These are phyloP conservation scores for Sporothrix pseudoabietina DNA, from an alignment of 2,329 filamentous ascomycete species.

Conservation along the genomic window DNA sequence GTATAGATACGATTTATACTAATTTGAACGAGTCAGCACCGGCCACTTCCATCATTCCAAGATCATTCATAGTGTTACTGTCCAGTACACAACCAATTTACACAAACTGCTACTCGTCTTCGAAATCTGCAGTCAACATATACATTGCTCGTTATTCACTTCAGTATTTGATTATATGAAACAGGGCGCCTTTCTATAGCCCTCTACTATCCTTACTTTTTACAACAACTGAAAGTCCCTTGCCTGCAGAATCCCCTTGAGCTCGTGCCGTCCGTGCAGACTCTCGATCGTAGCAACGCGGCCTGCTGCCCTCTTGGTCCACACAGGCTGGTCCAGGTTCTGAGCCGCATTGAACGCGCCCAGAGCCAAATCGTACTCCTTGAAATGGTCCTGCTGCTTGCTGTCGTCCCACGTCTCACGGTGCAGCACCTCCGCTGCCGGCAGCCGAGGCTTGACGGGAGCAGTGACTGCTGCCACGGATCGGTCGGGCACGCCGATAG, in stretches of 20 bases:
- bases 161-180: neutral
- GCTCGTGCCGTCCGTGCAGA: constrained; percentile 39
- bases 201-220: neutral
- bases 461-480: constrained; percentile 31
- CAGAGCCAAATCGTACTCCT: constrained; percentile 37
- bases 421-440: constrained; percentile 39
- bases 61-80: constrained; percentile 10
- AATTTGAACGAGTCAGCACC: neutral
- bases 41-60: neutral
- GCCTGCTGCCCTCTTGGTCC: constrained; percentile 38
- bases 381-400: constrained; percentile 34
- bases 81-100: neutral
- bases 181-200: neutral
- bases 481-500: constrained; percentile 38
- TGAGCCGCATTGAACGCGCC: constrained; percentile 37
- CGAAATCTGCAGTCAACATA: neutral
- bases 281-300: constrained; percentile 39
- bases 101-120: neutral
- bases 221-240: constrained; percentile 38
- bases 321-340: constrained; percentile 37
- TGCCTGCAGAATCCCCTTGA: constrained; percentile 37
- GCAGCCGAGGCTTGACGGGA: constrained; percentile 40
- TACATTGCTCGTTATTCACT: neutral
- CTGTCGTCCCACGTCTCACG: constrained; percentile 37
- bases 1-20: neutral